Evolutionary conservation across 768 basidiomycete genomes (phyloP).

Genomic region (Hypsizygus marmoreus): DNA sequence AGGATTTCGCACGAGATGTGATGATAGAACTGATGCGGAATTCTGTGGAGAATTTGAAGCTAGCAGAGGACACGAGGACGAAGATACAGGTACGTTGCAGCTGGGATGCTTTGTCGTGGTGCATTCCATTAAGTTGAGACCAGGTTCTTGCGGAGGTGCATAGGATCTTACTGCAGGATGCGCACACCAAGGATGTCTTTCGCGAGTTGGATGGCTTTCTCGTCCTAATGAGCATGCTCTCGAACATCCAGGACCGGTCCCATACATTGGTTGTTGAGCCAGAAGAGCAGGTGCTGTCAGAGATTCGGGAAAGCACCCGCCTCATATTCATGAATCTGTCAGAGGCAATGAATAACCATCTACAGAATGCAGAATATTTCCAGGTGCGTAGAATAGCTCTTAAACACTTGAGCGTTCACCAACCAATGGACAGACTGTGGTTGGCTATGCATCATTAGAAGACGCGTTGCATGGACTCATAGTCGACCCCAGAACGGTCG

Average conservation of each 20-base stretch:
- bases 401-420: neutral
- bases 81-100: constrained; percentile 59
- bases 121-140: neutral
- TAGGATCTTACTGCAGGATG: constrained; percentile 65
- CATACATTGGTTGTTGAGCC: constrained; percentile 34
- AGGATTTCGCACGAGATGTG: constrained; percentile 76
- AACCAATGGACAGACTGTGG: constrained; percentile 39
- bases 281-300: constrained; percentile 36
- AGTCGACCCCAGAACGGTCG: constrained; percentile 44
- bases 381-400: constrained; percentile 45
- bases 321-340: constrained; percentile 66
- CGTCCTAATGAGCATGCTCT: constrained; percentile 70
- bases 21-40: constrained; percentile 71
- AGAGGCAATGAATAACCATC: constrained; percentile 60
- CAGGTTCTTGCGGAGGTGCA: constrained; percentile 71
- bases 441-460: constrained; percentile 67
- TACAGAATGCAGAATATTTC: constrained; percentile 63
- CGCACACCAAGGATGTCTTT: constrained; percentile 71
- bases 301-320: constrained; percentile 54
- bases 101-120: neutral
- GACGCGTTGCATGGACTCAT: constrained; percentile 60
- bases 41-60: constrained; percentile 69
- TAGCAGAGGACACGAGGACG: constrained; percentile 44
- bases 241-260: constrained; percentile 47
- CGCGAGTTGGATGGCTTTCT: constrained; percentile 83